A percentile compares a stretch with the other conserved stretches of the same genome.
phyloP scores from a whole-genome alignment of 2,329 filamentous ascomycete genomes.

The Sporothrix phasma region DNA sequence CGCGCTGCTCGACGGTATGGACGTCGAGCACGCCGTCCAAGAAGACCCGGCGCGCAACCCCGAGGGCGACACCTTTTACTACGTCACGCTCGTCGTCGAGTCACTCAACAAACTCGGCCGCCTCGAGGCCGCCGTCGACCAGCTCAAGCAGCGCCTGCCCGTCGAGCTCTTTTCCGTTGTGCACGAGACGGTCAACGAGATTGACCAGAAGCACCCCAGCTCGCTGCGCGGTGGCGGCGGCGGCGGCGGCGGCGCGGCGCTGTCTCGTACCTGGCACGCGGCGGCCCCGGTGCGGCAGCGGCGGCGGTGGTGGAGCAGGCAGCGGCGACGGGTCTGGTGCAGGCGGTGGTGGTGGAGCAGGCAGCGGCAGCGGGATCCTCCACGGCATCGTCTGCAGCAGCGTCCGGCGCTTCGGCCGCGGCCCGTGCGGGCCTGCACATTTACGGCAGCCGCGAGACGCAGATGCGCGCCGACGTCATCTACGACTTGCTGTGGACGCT shows the following conservation, averaged over 20 bases:
- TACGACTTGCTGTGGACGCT: conserved; percentile 86
- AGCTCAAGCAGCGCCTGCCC: conserved; percentile 82
- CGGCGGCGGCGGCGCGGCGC: not conserved
- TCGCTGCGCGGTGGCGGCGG: conserved; percentile 51
- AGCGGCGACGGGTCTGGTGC: not conserved
- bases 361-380: conserved; percentile 24
- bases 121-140: conserved; percentile 77
- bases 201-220: conserved; percentile 86
- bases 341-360: conserved; percentile 27
- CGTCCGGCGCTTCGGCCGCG: not conserved
- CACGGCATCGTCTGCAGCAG: not conserved
- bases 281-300: conserved; percentile 28
- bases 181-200: conserved; percentile 87
- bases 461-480: conserved; percentile 73
- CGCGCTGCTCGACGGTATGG: conserved; percentile 48
- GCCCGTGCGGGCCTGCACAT: conserved; percentile 41
- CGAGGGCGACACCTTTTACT: conserved; percentile 90
- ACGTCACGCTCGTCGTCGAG: conserved; percentile 79
- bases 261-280: conserved; percentile 28
- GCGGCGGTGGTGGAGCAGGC: not conserved
- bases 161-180: conserved; percentile 91
- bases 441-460: conserved; percentile 59
- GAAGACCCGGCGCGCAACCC: conserved; percentile 91
- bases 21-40: conserved; percentile 51
- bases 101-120: conserved; percentile 81